Percentiles rank a stretch among this genome's conserved stretches.
phyloP scores from a whole-genome alignment of 2,329 filamentous ascomycete species.

The Diaporthe longicolla region DNA sequence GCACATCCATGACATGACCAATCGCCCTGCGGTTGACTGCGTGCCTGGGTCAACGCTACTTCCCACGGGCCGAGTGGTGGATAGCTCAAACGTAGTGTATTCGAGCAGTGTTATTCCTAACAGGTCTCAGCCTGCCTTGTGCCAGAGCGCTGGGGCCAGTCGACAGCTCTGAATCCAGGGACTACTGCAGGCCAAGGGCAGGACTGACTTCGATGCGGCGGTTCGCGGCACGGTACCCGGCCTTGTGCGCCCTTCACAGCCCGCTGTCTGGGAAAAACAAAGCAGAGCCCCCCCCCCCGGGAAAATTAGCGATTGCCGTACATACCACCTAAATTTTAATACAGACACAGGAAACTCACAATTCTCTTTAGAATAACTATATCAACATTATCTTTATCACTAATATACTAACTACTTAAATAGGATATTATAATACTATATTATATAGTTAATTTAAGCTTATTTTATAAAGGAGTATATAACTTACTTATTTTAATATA shows the following conservation, averaged over 20 bases:
- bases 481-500: no score
- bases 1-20: slow-evolving; percentile 16
- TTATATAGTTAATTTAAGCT: no score
- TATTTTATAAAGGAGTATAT: no score
- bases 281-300: no score
- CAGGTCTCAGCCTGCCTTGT: neutral
- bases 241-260: slow-evolving; percentile 21
- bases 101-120: slow-evolving; percentile 4
- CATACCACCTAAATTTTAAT: no score
- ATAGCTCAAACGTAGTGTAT: neutral
- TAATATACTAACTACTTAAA: no score
- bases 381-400: no score
- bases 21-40: neutral
- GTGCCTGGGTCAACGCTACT: neutral
- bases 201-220: slow-evolving; percentile 3
- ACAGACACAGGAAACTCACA: no score
- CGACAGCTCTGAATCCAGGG: neutral
- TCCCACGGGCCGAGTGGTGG: neutral
- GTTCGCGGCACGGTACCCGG: neutral
- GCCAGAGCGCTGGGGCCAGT: slow-evolving; percentile 16
- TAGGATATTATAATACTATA: no score
- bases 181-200: slow-evolving; percentile 28
- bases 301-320: no score
- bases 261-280: no score
- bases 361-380: no score